phyloP scores from a whole-genome alignment of 768 basidiomycete genomes.

The Trametes elegans region DNA sequence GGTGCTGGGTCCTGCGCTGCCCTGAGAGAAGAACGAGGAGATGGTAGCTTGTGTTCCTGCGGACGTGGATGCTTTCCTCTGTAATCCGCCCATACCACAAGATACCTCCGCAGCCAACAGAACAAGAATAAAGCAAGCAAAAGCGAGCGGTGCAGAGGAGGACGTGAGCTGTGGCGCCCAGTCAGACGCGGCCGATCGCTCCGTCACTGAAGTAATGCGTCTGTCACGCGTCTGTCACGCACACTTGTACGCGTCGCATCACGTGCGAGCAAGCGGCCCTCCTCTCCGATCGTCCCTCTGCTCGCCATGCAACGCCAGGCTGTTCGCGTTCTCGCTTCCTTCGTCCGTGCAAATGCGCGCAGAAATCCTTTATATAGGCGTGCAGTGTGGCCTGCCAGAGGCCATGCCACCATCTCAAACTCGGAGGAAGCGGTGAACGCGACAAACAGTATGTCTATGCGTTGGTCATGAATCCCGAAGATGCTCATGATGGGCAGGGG shows the following conservation, averaged over 20 bases:
- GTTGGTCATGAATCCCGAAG: not conserved
- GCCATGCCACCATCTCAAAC: conserved; percentile 16
- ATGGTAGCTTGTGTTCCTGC: conserved; percentile 35
- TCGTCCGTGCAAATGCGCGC: conserved; percentile 1
- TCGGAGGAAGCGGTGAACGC: conserved; percentile 38
- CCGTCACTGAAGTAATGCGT: conserved; percentile 1
- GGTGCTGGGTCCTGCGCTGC: conserved; percentile 8
- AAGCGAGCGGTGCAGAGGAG: not conserved
- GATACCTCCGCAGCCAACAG: not conserved
- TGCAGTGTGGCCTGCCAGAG: not conserved
- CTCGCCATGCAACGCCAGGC: conserved; percentile 15
- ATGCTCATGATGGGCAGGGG: conserved; percentile 47
- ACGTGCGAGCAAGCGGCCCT: not conserved
- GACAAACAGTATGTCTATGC: conserved; percentile 55
- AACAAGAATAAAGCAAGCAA: too few species aligned
- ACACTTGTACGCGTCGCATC: conserved; percentile 1
- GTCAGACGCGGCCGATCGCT: not conserved
- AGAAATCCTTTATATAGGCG: not conserved
- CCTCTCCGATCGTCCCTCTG: not conserved
- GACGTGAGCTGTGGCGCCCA: not conserved
- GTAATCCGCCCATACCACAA: not conserved
- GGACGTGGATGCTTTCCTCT: not conserved
- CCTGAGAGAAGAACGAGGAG: conserved; percentile 41
- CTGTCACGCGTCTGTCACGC: conserved; percentile 10
- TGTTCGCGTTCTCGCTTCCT: conserved; percentile 7